These are phyloP conservation scores for Thelonectria discophora DNA, from an alignment of 2,329 filamentous ascomycete genomes.

Conservation along the genomic window DNA sequence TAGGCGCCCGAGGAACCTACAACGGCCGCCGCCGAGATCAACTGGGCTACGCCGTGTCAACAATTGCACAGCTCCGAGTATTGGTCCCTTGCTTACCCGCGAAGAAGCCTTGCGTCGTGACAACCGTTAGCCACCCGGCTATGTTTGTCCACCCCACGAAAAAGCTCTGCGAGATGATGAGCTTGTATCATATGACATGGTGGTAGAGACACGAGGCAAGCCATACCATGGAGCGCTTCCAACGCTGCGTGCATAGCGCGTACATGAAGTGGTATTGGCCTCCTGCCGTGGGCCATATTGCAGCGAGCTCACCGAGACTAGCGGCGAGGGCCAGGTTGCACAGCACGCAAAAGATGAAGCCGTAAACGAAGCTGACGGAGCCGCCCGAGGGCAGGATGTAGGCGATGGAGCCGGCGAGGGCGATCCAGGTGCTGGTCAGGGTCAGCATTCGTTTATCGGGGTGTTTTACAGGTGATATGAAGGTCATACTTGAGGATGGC, in stretches of 20 bases:
- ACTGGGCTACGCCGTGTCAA: constrained; percentile 46
- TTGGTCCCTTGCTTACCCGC: constrained; percentile 40
- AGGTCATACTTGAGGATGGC: constrained; percentile 57
- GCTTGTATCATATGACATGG: not conserved
- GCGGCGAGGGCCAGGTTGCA: constrained; percentile 54
- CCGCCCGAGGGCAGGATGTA: constrained; percentile 54
- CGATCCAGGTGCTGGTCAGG: constrained; percentile 41
- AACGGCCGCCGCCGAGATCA: constrained; percentile 53
- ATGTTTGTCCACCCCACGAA: constrained; percentile 56
- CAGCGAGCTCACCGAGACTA: constrained; percentile 54
- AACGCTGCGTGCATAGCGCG: constrained; percentile 49
- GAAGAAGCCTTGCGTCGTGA: constrained; percentile 55
- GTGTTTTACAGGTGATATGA: no score
- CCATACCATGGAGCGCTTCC: constrained; percentile 49
- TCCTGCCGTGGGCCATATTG: constrained; percentile 57
- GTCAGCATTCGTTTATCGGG: no score
- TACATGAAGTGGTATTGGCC: constrained; percentile 58
- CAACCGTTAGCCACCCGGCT: constrained; percentile 55
- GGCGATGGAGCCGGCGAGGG: constrained; percentile 53
- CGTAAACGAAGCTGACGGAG: constrained; percentile 54
- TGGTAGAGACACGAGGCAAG: fast-evolving
- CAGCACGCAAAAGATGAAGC: constrained; percentile 56
- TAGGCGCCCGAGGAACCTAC: constrained; percentile 51
- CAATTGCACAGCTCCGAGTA: fast-evolving
- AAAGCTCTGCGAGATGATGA: constrained; percentile 47